Base-by-base conservation (phyloP, 2,329 filamentous ascomycete genomes). In the Chrysosporium keratinophilum region DNA sequence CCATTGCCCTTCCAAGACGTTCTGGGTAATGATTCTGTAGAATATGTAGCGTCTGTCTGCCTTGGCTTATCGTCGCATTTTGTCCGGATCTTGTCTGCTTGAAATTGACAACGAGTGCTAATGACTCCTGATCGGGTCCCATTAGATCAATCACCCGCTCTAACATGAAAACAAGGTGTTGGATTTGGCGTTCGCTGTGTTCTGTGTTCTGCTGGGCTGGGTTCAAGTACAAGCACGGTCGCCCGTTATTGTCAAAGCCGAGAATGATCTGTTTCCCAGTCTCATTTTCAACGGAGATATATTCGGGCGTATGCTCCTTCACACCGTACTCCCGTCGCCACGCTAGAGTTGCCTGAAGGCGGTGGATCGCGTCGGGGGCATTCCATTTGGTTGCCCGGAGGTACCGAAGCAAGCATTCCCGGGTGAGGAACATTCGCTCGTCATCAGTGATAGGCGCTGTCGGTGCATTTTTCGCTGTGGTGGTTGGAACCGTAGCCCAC, bases 21-120 rank as follows among this genome's bases (percentile, higher is more conserved):
- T 98, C 93, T 0, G 93, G 93, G 67, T 97, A 97, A 72, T 98
- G 90, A 60, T 85, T 90, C 73, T 98, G 93, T 57, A 98, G 76
- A 61, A 98, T 95, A 67, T 84, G 78, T 62, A 98, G 74, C n/a
- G 90, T 86, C 73, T 94, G 84, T 61, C 86, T 82, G 5, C 86
- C 88, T 65, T 87, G 84, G 31, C 79, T 79, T 54, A 96, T 75
- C 9, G 82, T 82, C 7, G 91, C 88, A 64, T 89, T 88, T 63
- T 84, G 81, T 53, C 87, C 82, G 56, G 78, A 81, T 67, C 85
- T 86, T 60, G 83, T 84, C 56, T 84, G 79, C 70, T 88, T 88
- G 76, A 95, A 97, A 73, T 96, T 91, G 70, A 97, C 90, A 61
- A 97, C 75, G 54, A 98, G 77, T 42, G 87, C 85, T 55, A 95